Percentiles rank a stretch among this genome's conserved stretches.
Conservation (phyloP, 164 flowering plant species). For the Berberis vulgaris region DNA sequence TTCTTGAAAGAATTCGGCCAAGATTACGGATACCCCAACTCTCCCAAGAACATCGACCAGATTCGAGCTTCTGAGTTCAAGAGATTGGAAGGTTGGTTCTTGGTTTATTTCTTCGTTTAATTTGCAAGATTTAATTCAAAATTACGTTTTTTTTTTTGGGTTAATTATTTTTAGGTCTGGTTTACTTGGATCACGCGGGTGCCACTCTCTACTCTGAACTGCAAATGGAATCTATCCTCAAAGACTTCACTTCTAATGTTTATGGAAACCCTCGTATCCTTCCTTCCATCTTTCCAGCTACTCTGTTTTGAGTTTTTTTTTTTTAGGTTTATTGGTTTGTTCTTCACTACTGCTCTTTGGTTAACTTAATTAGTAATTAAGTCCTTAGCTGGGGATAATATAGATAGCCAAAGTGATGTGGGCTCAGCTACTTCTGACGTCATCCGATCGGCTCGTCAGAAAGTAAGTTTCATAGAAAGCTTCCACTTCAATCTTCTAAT, state of each 20-base stretch:
- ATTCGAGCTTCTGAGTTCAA: conserved; percentile 81
- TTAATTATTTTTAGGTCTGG: conserved; percentile 27
- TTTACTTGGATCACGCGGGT: conserved; percentile 96
- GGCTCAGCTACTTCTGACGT: conserved; percentile 50
- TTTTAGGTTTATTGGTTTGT: no score
- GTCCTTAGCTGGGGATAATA: conserved; percentile 24
- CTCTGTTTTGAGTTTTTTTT: no score
- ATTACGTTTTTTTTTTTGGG: neutral
- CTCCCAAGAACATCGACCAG: conserved; percentile 61
- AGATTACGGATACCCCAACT: conserved; percentile 48
- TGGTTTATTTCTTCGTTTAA: neutral
- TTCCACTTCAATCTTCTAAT: no score
- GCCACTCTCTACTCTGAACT: conserved; percentile 83
- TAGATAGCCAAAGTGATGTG: conserved; percentile 87
- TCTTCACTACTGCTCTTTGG: no score
- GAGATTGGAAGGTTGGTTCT: conserved; percentile 44
- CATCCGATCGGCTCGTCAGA: conserved; percentile 57
- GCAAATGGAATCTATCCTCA: conserved; percentile 72
- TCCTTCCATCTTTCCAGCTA: neutral
- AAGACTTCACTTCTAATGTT: conserved; percentile 52
- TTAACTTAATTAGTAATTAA: no score
- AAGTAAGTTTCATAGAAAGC: conserved; percentile 26
- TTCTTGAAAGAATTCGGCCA: no score
- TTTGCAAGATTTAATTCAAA: neutral
- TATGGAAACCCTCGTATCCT: conserved; percentile 98